phyloP scores from a whole-genome alignment of 441 rosid genomes.

The Euphorbia schlechtendalii region DNA sequence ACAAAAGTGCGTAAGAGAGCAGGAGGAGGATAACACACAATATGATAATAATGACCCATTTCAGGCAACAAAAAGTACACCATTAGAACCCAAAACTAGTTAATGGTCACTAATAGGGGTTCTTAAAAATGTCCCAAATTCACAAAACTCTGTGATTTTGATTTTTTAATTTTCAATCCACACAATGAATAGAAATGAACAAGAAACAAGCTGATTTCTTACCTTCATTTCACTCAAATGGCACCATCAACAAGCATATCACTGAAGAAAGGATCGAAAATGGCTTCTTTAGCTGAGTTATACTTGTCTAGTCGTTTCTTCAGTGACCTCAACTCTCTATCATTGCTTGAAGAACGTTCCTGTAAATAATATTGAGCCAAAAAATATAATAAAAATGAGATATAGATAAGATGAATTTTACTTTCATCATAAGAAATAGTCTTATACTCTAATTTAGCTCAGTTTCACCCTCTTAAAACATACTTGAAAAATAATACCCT shows the following conservation, averaged over 20 bases:
- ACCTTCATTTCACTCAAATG: conserved; percentile 16
- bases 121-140: neutral
- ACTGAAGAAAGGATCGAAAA: conserved; percentile 58
- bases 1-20: no score
- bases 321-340: conserved; percentile 65
- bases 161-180: neutral
- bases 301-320: conserved; percentile 72
- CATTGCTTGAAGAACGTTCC: conserved; percentile 57
- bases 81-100: no score
- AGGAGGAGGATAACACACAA: no score
- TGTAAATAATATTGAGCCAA: conserved; percentile 13
- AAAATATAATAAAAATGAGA: neutral
- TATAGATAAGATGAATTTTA: neutral
- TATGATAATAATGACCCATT: no score
- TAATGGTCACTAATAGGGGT: neutral
- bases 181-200: no score
- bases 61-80: no score
- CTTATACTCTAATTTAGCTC: no score
- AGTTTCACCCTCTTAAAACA: no score
- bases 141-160: neutral
- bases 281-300: conserved; percentile 61
- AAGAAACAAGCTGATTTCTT: conserved; percentile 3
- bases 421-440: neutral
- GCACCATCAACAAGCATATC: conserved; percentile 32
- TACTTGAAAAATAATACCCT: no score